Base-by-base conservation (phyloP, 1,284 basidiomycete genomes). In the Sanghuangporus weigelae region DNA sequence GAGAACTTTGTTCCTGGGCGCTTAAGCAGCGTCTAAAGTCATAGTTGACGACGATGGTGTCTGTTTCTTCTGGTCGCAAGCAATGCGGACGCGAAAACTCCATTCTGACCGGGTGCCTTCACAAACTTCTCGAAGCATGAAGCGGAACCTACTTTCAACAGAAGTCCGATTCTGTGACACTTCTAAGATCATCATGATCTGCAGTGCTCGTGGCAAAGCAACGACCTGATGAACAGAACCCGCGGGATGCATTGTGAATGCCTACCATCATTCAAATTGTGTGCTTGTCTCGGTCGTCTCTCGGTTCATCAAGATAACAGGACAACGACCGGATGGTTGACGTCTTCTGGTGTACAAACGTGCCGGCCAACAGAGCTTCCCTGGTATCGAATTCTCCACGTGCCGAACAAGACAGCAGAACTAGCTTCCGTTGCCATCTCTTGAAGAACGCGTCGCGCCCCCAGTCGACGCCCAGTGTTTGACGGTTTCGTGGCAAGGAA, bases 191-290 rank as follows among this genome's bases (percentile, higher is more conserved):
- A 16, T 36, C 36, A n/a, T 54, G 53, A 54, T 54, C 53, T 35
- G 36, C 53, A 36, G 14, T 16, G 23, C 36, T 26, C 31, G 10
- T 4, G 36, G 11, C 44, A 54, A 12, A 7, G 53, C 53, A 54
- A 54, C 53, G 31, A 7, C 6, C 53, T 11, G 26, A 26, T 54
- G 36, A 54, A 36, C 3, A 31, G 11, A 35, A 36, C 16, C 53
- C 38, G 31, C 53, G 36, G 14, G 14, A 16, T 16, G 53, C 53
- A 14, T 16, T 36, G 16, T 38, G 35, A 38, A 16, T n/a, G 31
- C 53, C 53, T 38, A 54, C 53, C 53, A 54, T 54, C 53, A 54
- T 38, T 54, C 36, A 35, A 54, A 54, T 54, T 19, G 16, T 49
- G 21, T 49, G 14, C 23, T 23, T 23, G 26, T 1, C 16, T 36